Evolutionary conservation across 352 stramenopile species (phyloP).

Genomic region (Globisporangium echinulatum): DNA sequence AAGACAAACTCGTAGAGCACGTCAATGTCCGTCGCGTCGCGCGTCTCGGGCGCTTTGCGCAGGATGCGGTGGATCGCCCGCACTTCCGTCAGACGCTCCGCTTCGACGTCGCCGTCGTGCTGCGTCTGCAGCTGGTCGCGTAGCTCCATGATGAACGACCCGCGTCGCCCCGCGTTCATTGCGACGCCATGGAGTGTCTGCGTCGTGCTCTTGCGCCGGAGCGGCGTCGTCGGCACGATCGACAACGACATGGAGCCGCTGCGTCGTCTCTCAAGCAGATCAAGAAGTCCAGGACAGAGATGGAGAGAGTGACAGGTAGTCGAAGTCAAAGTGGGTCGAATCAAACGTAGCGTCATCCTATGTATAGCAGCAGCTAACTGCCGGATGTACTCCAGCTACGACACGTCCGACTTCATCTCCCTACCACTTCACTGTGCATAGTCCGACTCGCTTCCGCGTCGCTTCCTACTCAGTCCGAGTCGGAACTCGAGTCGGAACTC

Average conservation of each 20-base stretch:
- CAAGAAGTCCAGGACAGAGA: background rate
- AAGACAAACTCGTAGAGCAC: constrained; percentile 75
- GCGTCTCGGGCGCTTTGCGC: constrained; percentile 29
- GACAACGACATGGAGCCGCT: background rate
- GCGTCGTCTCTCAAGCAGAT: background rate
- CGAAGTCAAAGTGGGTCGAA: no score
- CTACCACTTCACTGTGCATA: background rate
- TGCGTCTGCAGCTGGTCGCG: constrained; percentile 52
- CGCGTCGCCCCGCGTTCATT: constrained; percentile 15
- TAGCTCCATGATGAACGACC: constrained; percentile 49
- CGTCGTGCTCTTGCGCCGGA: constrained; percentile 12
- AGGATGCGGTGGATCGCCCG: constrained; percentile 50
- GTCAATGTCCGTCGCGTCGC: constrained; percentile 58
- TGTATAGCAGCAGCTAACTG: no score
- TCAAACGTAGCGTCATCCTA: no score
- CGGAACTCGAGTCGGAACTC: constrained; percentile 31
- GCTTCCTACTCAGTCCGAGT: constrained; percentile 19
- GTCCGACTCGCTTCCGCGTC: constrained; percentile 22
- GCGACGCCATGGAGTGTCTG: constrained; percentile 25
- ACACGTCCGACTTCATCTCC: no score
- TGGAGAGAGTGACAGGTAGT: no score
- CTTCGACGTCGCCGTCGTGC: constrained; percentile 31
- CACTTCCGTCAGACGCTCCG: constrained; percentile 39
- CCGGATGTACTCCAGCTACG: no score
- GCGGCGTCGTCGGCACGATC: constrained; percentile 1